Base-by-base conservation (phyloP, 2,329 filamentous ascomycete species). In the Phialophora expanda region DNA sequence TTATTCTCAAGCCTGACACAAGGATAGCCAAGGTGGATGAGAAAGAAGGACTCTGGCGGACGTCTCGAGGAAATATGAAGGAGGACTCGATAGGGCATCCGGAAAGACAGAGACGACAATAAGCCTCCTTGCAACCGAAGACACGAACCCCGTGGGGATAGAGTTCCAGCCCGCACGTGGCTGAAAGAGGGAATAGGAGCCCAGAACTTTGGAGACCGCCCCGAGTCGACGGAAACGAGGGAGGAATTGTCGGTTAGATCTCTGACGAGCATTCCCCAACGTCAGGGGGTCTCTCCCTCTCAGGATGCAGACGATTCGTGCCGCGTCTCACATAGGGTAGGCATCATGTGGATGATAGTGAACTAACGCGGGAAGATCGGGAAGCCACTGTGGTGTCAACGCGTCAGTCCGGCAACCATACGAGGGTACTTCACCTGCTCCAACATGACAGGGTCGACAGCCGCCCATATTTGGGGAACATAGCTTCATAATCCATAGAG, bases 291-390 rank as follows among this genome's bases (percentile, higher is more conserved):
- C 22, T 24, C 17, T 20, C n/a, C 34, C 26, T 28, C 9, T 11
- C 22, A 28, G 14, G 9, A 24, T 48, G 38, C 32, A 58, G 3
- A 17, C 12, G 26, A 28, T n/a, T 20, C 26, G 34, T 22, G 32
- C 26, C 30, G 20, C 26, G 6, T 48, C 56, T 38, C 38, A 17
- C 26, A 44, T 28, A 28, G 34, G n/a, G 17, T 22, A 30, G 12
- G 8, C 12, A 34, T 11, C 56, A 17, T 28, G 56, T 46, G 22
- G 38, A 58, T n/a, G 12, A 56, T 17, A n/a, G 34, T 30, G 41
- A 17, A 26, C 55, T 58, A 28, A 48, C 56, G 56, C 56, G 56
- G 56, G 17, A 58, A 46, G 56, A 48, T 58, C 56, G 56, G 56
- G 38, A 58, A 14, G 11, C 22, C 30, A 4, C 26, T 24, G 9